Conservation (phyloP, 1,139 yeast genomes). For the Diutina scorzettiae region DNA sequence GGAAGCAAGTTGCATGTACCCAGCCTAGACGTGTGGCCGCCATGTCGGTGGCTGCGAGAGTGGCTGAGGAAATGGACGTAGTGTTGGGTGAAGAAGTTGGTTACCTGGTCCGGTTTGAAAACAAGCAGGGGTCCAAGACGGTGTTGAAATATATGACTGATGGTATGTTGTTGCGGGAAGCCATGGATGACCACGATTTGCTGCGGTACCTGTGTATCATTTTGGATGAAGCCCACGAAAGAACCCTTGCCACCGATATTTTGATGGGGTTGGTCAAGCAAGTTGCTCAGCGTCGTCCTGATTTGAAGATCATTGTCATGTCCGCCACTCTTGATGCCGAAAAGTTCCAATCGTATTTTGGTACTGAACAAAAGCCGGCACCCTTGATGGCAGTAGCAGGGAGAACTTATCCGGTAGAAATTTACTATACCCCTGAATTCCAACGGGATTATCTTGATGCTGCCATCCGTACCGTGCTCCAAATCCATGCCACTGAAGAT, state of each 20-base stretch:
- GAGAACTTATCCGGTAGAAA: conserved; percentile 94
- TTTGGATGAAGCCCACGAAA: conserved; percentile 96
- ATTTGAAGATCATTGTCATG: conserved; percentile 86
- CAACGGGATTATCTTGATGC: conserved; percentile 92
- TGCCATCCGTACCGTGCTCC: conserved; percentile 87
- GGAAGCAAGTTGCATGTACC: conserved; percentile 85
- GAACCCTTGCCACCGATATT: conserved; percentile 93
- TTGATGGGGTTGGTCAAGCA: conserved; percentile 90
- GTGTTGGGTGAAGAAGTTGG: conserved; percentile 87
- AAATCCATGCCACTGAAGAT: conserved; percentile 92
- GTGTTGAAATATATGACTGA: conserved; percentile 94
- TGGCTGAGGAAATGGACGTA: conserved; percentile 94
- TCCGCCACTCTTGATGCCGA: conserved; percentile 97
- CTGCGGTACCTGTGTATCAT: conserved; percentile 78
- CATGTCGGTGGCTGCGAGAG: conserved; percentile 93
- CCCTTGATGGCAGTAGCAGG: conserved; percentile 96
- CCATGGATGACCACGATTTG: conserved; percentile 89
- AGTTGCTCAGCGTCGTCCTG: conserved; percentile 68
- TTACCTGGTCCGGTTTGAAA: conserved; percentile 86
- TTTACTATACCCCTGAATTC: conserved; percentile 91
- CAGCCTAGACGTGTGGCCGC: conserved; percentile 98
- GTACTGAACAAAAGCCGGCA: conserved; percentile 41
- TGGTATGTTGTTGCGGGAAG: conserved; percentile 95
- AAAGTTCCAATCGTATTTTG: conserved; percentile 80
- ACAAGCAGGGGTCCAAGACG: conserved; percentile 69